phyloP scores from a whole-genome alignment of 108 stramenopile species.

The Cyclostephanos invisitatus region DNA sequence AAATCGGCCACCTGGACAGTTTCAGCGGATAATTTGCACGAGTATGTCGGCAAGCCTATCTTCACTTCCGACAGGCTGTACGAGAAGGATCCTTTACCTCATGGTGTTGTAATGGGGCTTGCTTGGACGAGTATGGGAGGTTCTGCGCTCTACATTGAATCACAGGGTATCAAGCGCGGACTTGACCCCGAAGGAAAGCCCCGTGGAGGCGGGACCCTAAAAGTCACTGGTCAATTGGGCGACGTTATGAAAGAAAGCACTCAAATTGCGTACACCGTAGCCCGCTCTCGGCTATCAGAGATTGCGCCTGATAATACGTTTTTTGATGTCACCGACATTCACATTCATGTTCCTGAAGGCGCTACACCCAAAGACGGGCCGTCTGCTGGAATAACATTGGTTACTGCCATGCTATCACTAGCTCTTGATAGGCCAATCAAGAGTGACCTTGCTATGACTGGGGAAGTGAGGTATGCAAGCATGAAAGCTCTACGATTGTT shows the following conservation, averaged over 20 bases:
- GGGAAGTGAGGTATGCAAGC: conserved; percentile 64
- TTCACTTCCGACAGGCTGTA: conserved; percentile 93
- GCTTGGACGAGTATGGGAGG: conserved; percentile 98
- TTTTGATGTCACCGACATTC: conserved; percentile 87
- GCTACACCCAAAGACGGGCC: conserved; percentile 99
- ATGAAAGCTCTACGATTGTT: not conserved
- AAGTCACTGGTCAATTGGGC: conserved; percentile 95
- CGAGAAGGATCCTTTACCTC: conserved; percentile 84
- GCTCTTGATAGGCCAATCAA: conserved; percentile 84
- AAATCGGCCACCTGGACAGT: conserved; percentile 77
- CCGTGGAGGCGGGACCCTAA: conserved; percentile 72
- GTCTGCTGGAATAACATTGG: conserved; percentile 95
- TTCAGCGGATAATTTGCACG: conserved; percentile 68
- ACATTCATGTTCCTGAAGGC: conserved; percentile 99
- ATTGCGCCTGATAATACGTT: conserved; percentile 65
- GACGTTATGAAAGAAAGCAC: conserved; percentile 95
- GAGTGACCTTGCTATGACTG: conserved; percentile 98
- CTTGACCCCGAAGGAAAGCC: conserved; percentile 70
- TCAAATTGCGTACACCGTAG: conserved; percentile 94
- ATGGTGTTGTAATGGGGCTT: conserved; percentile 98
- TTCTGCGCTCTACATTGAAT: conserved; percentile 95
- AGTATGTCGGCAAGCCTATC: conserved; percentile 94
- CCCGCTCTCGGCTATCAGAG: conserved; percentile 78
- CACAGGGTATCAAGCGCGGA: conserved; percentile 84
- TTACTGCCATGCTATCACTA: conserved; percentile 94